These are phyloP conservation scores for Tilletia walkeri DNA, from an alignment of 1,284 basidiomycete genomes.

Conservation along the genomic window DNA sequence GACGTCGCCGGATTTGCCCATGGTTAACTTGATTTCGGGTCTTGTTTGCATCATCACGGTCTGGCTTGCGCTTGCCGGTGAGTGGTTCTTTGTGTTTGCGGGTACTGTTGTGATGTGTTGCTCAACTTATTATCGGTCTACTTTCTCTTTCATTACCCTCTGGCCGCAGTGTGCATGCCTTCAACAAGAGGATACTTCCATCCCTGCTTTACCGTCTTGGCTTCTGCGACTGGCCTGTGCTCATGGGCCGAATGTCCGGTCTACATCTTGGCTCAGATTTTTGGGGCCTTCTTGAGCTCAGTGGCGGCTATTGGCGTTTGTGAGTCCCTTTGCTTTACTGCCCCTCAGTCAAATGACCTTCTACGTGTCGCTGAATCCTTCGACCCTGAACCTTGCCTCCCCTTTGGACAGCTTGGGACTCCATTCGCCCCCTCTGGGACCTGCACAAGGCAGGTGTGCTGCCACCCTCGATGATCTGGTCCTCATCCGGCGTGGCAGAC, in stretches of 20 bases:
- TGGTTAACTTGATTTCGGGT: not conserved
- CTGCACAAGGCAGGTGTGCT: not conserved
- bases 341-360: too few species aligned
- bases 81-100: not conserved
- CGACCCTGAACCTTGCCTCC: too few species aligned
- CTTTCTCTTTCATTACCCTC: not conserved
- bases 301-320: not conserved
- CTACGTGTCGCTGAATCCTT: too few species aligned
- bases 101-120: too few species aligned
- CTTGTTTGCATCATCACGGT: not conserved
- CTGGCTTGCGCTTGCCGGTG: not conserved
- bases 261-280: not conserved
- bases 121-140: too few species aligned
- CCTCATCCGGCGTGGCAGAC: not conserved
- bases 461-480: slow-evolving; percentile 1
- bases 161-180: not conserved
- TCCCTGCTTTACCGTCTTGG: not conserved
- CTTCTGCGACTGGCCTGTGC: not conserved
- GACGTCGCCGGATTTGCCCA: not conserved
- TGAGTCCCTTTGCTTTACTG: not conserved
- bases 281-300: not conserved
- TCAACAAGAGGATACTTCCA: slow-evolving; percentile 1
- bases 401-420: not conserved
- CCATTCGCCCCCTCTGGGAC: not conserved
- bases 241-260: not conserved